These are phyloP conservation scores for Colletotrichum abscissum DNA, from an alignment of 2,329 filamentous ascomycete genomes.

Conservation along the genomic window DNA sequence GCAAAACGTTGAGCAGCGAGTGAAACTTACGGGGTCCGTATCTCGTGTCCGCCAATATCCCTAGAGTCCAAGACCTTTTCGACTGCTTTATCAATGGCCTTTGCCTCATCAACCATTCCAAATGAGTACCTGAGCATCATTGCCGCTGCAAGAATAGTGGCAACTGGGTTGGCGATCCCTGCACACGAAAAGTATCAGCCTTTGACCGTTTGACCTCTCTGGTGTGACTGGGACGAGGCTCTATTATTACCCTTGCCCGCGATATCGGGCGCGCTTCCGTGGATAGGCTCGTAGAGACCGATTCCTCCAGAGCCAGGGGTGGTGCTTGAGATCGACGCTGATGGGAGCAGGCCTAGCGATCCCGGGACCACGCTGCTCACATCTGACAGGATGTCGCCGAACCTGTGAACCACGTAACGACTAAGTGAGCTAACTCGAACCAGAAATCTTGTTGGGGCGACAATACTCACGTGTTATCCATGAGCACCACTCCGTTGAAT, in stretches of 20 bases:
- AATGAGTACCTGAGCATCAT: background rate
- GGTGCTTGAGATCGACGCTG: slow-evolving; percentile 39
- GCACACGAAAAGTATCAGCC: background rate
- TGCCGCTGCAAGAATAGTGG: background rate
- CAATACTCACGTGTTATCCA: background rate
- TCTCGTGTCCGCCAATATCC: background rate
- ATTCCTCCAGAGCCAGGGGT: background rate
- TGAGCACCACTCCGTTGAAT: background rate
- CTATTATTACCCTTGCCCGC: background rate
- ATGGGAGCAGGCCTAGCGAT: background rate
- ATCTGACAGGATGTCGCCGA: background rate
- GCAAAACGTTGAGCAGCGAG: background rate
- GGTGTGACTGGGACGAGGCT: background rate
- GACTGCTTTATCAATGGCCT: background rate
- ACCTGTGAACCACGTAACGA: background rate
- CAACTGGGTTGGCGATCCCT: background rate
- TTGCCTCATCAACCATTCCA: background rate
- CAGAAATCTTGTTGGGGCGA: too few species aligned
- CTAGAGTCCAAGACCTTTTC: background rate
- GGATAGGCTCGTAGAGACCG: slow-evolving; percentile 11
- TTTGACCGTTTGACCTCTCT: too few species aligned
- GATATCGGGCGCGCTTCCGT: background rate
- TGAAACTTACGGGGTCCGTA: background rate
- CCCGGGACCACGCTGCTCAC: background rate
- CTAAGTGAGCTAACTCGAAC: too few species aligned